Evolutionary conservation across 1,139 yeast species (phyloP).

Genomic region (Pichia sp.): DNA sequence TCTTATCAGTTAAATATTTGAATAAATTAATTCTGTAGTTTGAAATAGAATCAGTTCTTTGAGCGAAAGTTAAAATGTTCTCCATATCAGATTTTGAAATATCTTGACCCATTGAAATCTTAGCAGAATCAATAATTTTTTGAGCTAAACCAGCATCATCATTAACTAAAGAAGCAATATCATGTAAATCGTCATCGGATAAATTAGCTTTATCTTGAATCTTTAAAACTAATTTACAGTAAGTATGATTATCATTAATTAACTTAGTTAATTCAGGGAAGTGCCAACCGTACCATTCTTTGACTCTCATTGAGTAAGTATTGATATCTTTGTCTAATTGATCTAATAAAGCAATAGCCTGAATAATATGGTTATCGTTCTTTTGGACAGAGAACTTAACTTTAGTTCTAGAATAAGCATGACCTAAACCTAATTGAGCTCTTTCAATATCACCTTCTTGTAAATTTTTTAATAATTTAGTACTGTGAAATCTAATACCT

Average conservation of each 20-base stretch:
- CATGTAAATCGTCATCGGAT: slow-evolving; percentile 80
- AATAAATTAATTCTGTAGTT: slow-evolving; percentile 87
- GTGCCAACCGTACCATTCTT: slow-evolving; percentile 99
- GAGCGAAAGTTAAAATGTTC: slow-evolving; percentile 85
- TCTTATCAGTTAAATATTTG: slow-evolving; percentile 85
- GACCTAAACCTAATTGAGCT: slow-evolving; percentile 98
- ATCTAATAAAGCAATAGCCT: slow-evolving; percentile 94
- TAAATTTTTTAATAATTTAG: slow-evolving; percentile 82
- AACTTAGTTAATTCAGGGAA: slow-evolving; percentile 97
- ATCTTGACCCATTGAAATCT: slow-evolving; percentile 99
- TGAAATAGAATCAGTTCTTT: slow-evolving; percentile 87
- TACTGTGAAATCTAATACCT: slow-evolving; percentile 89
- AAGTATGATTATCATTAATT: slow-evolving; percentile 85
- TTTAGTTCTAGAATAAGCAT: slow-evolving; percentile 97
- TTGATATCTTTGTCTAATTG: slow-evolving; percentile 96
- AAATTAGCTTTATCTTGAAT: slow-evolving; percentile 85
- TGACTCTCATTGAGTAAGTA: slow-evolving; percentile 97
- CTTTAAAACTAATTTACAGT: slow-evolving; percentile 74
- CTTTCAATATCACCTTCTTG: slow-evolving; percentile 95
- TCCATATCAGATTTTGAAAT: slow-evolving; percentile 89
- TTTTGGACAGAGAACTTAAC: slow-evolving; percentile 98
- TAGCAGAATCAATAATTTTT: slow-evolving; percentile 83
- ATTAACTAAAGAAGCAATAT: slow-evolving; percentile 78
- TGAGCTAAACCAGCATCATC: slow-evolving; percentile 95
- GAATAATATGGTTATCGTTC: slow-evolving; percentile 97